Conservation (phyloP, 768 basidiomycete species). For the Kwoniella heveanensis region DNA sequence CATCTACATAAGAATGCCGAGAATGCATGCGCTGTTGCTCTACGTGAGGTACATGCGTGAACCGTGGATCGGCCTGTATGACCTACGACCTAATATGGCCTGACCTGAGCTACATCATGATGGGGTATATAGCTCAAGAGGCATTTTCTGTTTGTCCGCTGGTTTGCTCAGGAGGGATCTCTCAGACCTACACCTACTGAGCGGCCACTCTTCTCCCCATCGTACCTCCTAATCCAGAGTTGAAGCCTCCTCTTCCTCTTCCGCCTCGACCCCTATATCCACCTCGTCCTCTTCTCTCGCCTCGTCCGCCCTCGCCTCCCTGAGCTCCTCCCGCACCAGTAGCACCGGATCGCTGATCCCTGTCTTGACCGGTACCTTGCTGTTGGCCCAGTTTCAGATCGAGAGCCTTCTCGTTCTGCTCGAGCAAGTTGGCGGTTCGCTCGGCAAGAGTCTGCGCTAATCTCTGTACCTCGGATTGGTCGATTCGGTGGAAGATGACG, state of each 20-base stretch:
- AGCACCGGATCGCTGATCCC: constrained; percentile 47
- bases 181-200: too few relatives aligned
- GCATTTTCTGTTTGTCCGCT: not conserved
- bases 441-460: constrained; percentile 87
- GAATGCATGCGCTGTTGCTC: constrained; percentile 1
- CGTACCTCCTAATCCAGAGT: constrained; percentile 42
- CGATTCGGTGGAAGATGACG: constrained; percentile 89
- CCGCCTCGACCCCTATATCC: constrained; percentile 39
- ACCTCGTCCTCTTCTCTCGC: constrained; percentile 63
- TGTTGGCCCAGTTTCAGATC: constrained; percentile 77
- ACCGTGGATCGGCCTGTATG: not conserved
- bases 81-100: not conserved
- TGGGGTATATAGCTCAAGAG: not conserved
- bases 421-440: constrained; percentile 78
- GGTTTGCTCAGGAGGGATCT: too few relatives aligned
- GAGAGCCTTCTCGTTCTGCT: constrained; percentile 86
- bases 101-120: not conserved
- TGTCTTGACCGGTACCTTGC: constrained; percentile 70
- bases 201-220: constrained; percentile 36
- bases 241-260: constrained; percentile 51
- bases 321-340: constrained; percentile 1
- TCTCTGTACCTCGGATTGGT: constrained; percentile 83
- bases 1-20: not conserved
- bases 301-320: constrained; percentile 26
- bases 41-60: not conserved